Percentiles rank a stretch among this genome's conserved stretches.
phyloP scores from a whole-genome alignment of 148 eudicot species.

The Diospyros lotus region DNA sequence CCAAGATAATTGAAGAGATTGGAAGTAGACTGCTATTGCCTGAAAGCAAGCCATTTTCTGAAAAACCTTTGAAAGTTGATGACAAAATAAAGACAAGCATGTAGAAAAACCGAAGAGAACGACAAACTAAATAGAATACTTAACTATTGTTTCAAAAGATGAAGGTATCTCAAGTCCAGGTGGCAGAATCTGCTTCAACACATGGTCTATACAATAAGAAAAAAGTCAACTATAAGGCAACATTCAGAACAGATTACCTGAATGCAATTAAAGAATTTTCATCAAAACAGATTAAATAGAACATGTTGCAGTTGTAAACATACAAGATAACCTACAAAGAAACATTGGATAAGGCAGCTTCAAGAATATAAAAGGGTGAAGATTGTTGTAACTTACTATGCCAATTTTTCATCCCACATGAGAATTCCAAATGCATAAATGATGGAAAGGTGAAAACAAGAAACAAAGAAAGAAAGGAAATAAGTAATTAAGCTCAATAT shows the following conservation, averaged over 20 bases:
- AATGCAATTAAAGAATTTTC: slow-evolving; percentile 3
- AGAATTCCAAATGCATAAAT: background rate
- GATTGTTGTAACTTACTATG: too few relatives aligned
- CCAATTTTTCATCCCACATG: too few relatives aligned
- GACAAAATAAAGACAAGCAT: background rate
- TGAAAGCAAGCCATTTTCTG: background rate
- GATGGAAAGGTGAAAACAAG: too few relatives aligned
- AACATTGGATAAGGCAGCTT: too few relatives aligned
- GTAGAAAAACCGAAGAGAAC: background rate
- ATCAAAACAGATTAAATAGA: too few relatives aligned
- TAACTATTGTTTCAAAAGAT: slow-evolving; percentile 97
- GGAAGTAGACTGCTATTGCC: too few relatives aligned
- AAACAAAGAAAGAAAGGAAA: too few relatives aligned
- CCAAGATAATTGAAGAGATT: background rate
- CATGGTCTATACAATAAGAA: slow-evolving; percentile 52
- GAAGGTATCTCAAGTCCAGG: slow-evolving; percentile 89
- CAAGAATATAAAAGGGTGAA: too few relatives aligned
- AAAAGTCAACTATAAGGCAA: slow-evolving; percentile 5
- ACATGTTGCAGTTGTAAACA: too few relatives aligned
- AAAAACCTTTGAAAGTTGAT: too few relatives aligned
- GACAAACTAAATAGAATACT: slow-evolving; percentile 40
- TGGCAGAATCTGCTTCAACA: slow-evolving; percentile 91
- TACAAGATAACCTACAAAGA: too few relatives aligned
- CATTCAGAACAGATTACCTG: background rate
- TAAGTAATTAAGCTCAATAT: too few relatives aligned